phyloP scores from a whole-genome alignment of 768 basidiomycete genomes.

The Tulasnella sp. region DNA sequence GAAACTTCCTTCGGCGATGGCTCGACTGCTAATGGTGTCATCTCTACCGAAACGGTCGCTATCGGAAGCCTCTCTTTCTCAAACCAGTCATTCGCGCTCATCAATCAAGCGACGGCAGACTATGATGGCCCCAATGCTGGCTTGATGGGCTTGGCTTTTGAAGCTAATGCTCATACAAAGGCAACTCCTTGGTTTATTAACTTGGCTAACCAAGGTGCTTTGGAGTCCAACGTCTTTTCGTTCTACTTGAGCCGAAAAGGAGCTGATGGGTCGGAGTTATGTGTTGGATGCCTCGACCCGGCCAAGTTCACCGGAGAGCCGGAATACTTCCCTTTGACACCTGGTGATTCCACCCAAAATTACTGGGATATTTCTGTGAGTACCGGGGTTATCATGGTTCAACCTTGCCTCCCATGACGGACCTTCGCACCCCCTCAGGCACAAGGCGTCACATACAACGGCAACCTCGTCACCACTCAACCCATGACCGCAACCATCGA shows the following conservation, averaged over 20 bases:
- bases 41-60: neutral
- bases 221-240: constrained; percentile 31
- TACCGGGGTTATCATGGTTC: neutral
- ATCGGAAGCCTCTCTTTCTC: neutral
- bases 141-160: neutral
- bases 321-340: neutral
- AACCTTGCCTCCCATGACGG: neutral
- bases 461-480: neutral
- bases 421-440: neutral
- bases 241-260: constrained; percentile 31
- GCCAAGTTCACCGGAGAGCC: constrained; percentile 3
- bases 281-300: constrained; percentile 14
- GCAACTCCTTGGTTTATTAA: constrained; percentile 33
- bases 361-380: neutral
- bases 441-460: neutral
- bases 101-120: neutral
- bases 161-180: neutral
- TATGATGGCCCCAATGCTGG: neutral
- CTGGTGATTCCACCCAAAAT: neutral
- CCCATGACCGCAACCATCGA: neutral
- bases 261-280: constrained; percentile 21
- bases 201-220: constrained; percentile 30
- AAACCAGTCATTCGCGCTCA: neutral
- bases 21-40: neutral
- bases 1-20: neutral